Evolutionary conservation across 2,329 filamentous ascomycete genomes (phyloP), one percentile per base, ranked within the genome.

Genomic region (Nemania diffusa): DNA sequence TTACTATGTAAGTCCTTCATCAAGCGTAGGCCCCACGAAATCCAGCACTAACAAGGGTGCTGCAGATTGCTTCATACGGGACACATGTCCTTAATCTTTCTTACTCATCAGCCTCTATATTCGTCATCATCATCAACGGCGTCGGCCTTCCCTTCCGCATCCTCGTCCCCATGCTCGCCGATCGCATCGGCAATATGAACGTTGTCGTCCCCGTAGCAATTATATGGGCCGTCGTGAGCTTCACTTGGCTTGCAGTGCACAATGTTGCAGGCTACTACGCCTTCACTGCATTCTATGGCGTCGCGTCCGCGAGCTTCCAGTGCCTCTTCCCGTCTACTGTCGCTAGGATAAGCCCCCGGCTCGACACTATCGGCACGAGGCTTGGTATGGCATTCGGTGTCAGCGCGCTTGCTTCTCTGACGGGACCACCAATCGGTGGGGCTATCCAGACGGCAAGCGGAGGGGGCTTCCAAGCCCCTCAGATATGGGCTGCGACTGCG

Each of bases 361-460:
- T 82, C 6, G 78, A 81, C 27, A 81, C 73, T 1, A 75, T 81
- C 1, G 81, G 81, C 0, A 81, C 80, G 1, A 73, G 81, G 26
- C 72, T 82, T 15, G 81, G 81, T 8, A 82, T 82, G 80, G 79
- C 77, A 0, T 82, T 82, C 11, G 77, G 72, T 50, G 75, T 82
- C 5, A 72, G 76, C 6, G 81, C 79, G 0, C 73, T 82, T 51
- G 79, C 79, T 1, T 76, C 79, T 0, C 59, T 82, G 15, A 81
- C 80, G 0, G 81, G 81, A 0, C 79, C 80, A 3, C 81, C 81
- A 0, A 75, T 82, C 22, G 81, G 81, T 0, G 81, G 81, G 2
- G 78, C 77, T 1, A 72, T 79, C 0, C 75, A 76, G 63, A 71
- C 64, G 0, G 71, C 72, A 1, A 73, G 65, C 0, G 76, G 74